These are phyloP conservation scores for Cystobasidium tubakii DNA, from an alignment of 768 basidiomycete species.

Conservation along the genomic window DNA sequence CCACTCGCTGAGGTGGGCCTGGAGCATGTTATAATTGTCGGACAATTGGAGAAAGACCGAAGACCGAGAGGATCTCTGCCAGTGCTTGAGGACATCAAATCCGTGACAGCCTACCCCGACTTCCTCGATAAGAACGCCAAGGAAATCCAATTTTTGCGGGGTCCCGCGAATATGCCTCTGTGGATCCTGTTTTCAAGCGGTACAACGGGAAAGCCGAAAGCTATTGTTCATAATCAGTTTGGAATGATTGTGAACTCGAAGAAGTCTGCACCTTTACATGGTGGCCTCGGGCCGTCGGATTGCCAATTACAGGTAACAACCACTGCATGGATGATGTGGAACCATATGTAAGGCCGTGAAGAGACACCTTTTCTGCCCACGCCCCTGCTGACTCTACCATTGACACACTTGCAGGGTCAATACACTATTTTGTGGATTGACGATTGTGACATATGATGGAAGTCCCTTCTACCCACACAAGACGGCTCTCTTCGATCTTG, in stretches of 20 bases:
- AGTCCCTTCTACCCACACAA: slow-evolving; percentile 36
- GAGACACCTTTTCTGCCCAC: neutral
- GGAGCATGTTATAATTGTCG: slow-evolving; percentile 38
- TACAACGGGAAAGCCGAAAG: slow-evolving; percentile 35
- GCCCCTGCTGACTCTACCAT: neutral
- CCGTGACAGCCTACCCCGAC: slow-evolving; percentile 12
- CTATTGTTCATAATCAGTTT: slow-evolving; percentile 38
- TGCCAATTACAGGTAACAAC: slow-evolving; percentile 39
- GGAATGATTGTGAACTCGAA: slow-evolving; percentile 36
- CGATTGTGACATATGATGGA: slow-evolving; percentile 38
- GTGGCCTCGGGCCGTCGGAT: neutral
- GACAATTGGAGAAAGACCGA: slow-evolving; percentile 34
- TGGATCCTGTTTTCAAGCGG: slow-evolving; percentile 37
- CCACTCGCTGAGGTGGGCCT: slow-evolving; percentile 16
- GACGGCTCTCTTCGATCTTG: slow-evolving; percentile 36
- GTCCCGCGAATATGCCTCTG: slow-evolving; percentile 35
- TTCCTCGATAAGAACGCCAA: slow-evolving; percentile 33
- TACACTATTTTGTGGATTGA: slow-evolving; percentile 10
- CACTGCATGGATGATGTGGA: slow-evolving; percentile 38
- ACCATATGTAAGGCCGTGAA: neutral
- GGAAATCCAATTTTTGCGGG: slow-evolving; percentile 38
- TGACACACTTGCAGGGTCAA: neutral
- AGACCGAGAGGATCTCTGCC: slow-evolving; percentile 18
- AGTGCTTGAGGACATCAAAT: neutral
- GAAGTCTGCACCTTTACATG: slow-evolving; percentile 23